Evolutionary conservation across 2,329 filamentous ascomycete species (phyloP).

Genomic region (Epichloe gansuensis): DNA sequence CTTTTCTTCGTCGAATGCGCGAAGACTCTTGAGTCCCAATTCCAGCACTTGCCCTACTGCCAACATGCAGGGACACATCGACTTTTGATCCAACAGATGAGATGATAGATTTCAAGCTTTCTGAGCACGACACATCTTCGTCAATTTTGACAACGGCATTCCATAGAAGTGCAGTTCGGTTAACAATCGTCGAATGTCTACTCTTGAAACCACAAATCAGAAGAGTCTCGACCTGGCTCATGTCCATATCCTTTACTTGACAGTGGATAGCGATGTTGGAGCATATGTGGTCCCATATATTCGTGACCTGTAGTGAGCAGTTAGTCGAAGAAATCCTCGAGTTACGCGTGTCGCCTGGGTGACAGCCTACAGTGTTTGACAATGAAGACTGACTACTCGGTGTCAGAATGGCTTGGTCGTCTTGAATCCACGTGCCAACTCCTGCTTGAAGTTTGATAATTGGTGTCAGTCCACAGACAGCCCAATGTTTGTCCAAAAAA

Average conservation of each 20-base stretch:
- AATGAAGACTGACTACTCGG: slow-evolving; percentile 26
- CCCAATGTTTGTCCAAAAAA: slow-evolving; percentile 20
- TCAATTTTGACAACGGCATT: slow-evolving; percentile 53
- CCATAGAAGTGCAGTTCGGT: slow-evolving; percentile 45
- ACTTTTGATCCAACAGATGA: slow-evolving; percentile 43
- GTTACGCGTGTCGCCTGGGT: neutral
- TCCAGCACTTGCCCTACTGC: slow-evolving; percentile 25
- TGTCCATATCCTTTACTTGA: slow-evolving; percentile 28
- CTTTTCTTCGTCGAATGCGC: slow-evolving; percentile 38
- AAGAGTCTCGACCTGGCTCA: slow-evolving; percentile 40
- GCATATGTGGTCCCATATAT: slow-evolving; percentile 38
- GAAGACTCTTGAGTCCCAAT: slow-evolving; percentile 25
- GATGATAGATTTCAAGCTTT: slow-evolving; percentile 48
- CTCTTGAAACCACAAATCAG: slow-evolving; percentile 44
- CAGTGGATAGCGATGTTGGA: slow-evolving; percentile 22
- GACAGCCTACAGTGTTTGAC: slow-evolving; percentile 26
- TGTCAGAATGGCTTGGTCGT: slow-evolving; percentile 32
- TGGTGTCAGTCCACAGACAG: slow-evolving; percentile 25
- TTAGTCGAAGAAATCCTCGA: slow-evolving; percentile 13
- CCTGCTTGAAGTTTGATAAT: slow-evolving; percentile 50
- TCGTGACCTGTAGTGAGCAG: neutral
- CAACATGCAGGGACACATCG: slow-evolving; percentile 32
- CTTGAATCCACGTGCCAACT: slow-evolving; percentile 50
- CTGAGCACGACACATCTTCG: slow-evolving; percentile 49
- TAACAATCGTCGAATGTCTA: slow-evolving; percentile 43